phyloP scores from a whole-genome alignment of 768 basidiomycete species.

The Neoboletus brunneissimus region DNA sequence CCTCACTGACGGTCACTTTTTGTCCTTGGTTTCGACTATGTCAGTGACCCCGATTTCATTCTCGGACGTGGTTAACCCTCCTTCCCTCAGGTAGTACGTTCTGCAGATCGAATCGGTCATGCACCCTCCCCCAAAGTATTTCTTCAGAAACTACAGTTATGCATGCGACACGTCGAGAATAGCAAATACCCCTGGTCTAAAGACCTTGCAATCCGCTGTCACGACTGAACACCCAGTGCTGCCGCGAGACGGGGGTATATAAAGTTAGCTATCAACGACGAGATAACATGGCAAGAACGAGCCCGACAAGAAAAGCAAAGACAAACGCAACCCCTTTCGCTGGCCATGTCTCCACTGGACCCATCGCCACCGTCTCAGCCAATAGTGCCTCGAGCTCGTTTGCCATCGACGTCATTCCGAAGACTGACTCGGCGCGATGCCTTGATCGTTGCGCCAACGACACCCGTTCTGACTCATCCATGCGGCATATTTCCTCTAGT shows the following conservation, averaged over 20 bases:
- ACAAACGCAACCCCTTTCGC: slow-evolving; percentile 18
- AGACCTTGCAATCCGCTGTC: slow-evolving; percentile 49
- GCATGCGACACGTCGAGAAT: slow-evolving; percentile 62
- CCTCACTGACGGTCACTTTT: no score
- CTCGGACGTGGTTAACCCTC: no score
- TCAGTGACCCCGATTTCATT: no score
- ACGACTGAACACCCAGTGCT: slow-evolving; percentile 1
- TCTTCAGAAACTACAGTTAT: slow-evolving; percentile 76
- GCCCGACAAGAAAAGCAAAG: slow-evolving; percentile 24
- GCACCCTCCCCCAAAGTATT: slow-evolving; percentile 42
- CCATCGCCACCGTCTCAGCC: slow-evolving; percentile 54
- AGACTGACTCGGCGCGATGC: slow-evolving; percentile 57
- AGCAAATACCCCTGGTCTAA: slow-evolving; percentile 76
- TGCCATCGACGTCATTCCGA: slow-evolving; percentile 78
- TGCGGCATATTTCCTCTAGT: slow-evolving; percentile 53
- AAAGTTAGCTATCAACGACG: slow-evolving; percentile 8
- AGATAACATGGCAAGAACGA: slow-evolving; percentile 20
- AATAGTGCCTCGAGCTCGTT: slow-evolving; percentile 55
- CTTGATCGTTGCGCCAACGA: slow-evolving; percentile 55
- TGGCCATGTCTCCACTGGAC: slow-evolving; percentile 32
- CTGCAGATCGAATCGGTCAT: not conserved
- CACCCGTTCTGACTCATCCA: slow-evolving; percentile 9
- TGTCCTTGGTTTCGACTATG: no score
- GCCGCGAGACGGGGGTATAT: not conserved
- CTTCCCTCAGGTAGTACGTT: slow-evolving; percentile 65